phyloP scores from a whole-genome alignment of 2,329 filamentous ascomycete species.

The Fusarium pseudograminearum region DNA sequence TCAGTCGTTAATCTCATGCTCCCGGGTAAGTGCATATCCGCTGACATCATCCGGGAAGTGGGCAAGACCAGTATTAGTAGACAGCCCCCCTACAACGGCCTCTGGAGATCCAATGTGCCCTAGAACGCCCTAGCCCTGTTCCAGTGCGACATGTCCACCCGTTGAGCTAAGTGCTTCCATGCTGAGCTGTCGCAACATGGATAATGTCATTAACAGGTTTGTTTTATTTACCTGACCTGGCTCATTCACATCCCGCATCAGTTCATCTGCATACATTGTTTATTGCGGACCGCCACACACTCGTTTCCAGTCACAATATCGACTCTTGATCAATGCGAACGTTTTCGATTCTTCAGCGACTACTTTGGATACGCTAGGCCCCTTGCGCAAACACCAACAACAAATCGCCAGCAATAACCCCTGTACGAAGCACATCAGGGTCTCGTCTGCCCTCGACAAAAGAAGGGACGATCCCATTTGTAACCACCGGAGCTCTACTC shows the following conservation, averaged over 20 bases:
- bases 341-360: conserved; percentile 7
- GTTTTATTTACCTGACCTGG: conserved; percentile 30
- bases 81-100: not conserved
- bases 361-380: conserved; percentile 26
- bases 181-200: conserved; percentile 44
- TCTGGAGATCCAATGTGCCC: conserved; percentile 6
- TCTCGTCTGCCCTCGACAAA: conserved; percentile 25
- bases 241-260: conserved; percentile 11
- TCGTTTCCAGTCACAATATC: conserved; percentile 24
- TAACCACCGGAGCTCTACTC: not conserved
- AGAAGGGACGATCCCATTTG: not conserved
- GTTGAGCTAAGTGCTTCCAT: conserved; percentile 26
- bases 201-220: conserved; percentile 35
- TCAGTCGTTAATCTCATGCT: not conserved
- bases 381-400: conserved; percentile 30
- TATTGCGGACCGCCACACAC: conserved; percentile 23
- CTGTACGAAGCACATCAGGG: conserved; percentile 30
- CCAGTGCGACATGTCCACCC: conserved; percentile 7
- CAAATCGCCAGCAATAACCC: conserved; percentile 31
- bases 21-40: conserved; percentile 14
- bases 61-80: not conserved
- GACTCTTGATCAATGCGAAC: conserved; percentile 17
- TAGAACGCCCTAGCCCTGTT: conserved; percentile 14
- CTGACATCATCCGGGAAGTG: not conserved
- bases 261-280: conserved; percentile 29